Evolutionary conservation across 257 asterid species (phyloP).

Genomic region (Solanum chmielewskii): DNA sequence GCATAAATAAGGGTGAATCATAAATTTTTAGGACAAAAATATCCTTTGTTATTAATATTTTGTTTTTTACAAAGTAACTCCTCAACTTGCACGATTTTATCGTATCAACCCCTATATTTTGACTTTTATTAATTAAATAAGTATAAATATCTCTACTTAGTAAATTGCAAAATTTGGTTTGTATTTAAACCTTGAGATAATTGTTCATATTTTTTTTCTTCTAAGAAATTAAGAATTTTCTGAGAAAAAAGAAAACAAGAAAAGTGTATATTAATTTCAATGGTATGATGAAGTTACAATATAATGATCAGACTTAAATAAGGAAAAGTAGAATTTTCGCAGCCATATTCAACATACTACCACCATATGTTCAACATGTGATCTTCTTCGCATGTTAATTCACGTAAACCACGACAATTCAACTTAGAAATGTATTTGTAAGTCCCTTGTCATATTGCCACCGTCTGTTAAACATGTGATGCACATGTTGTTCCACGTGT

Average conservation of each 20-base stretch:
- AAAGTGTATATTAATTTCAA: neutral
- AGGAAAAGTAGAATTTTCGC: too few relatives aligned
- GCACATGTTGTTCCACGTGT: too few relatives aligned
- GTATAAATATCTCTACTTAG: neutral
- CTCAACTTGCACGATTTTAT: neutral
- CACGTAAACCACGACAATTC: neutral
- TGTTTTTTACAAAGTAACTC: neutral
- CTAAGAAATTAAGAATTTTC: neutral
- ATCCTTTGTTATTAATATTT: neutral
- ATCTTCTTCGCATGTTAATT: too few relatives aligned
- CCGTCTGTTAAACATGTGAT: neutral
- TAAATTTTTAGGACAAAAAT: neutral
- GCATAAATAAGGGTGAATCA: neutral
- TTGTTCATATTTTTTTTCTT: neutral
- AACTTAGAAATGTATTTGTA: too few relatives aligned
- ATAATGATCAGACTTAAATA: too few relatives aligned
- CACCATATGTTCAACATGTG: neutral
- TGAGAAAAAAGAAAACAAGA: too few relatives aligned
- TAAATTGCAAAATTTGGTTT: neutral
- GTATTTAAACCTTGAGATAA: neutral
- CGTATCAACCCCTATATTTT: neutral
- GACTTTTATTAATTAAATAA: neutral
- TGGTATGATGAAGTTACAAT: too few relatives aligned
- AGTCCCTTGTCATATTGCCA: neutral
- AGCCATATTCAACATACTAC: neutral